These are phyloP conservation scores for Gastrolobium bilobum DNA, from an alignment of 306 rosid genomes.

Conservation along the genomic window DNA sequence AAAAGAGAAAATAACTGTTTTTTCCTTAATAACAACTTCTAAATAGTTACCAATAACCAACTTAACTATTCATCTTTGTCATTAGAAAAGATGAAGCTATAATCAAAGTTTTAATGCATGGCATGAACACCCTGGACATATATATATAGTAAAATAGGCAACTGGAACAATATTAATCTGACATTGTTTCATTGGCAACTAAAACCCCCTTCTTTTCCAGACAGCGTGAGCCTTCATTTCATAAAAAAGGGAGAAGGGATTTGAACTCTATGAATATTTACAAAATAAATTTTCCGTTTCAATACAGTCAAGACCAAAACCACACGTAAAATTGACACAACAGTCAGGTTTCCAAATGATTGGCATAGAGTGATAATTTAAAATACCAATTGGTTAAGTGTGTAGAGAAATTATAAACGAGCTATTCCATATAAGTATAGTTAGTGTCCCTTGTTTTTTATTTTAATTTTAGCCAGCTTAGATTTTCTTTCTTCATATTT, in stretches of 20 bases:
- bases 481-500: conserved; percentile 21
- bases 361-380: neutral
- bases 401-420: neutral
- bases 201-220: neutral
- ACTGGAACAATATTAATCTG: conserved; percentile 9
- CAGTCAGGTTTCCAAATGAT: neutral
- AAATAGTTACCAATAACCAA: neutral
- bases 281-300: conserved; percentile 3
- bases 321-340: conserved; percentile 8
- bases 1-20: neutral
- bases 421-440: conserved; percentile 16
- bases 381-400: neutral
- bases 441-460: neutral
- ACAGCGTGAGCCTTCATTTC: neutral
- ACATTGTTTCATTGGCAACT: neutral
- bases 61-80: conserved; percentile 20
- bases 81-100: conserved; percentile 6
- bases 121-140: neutral
- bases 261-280: neutral
- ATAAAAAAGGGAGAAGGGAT: neutral
- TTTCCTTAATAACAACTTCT: neutral
- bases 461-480: conserved; percentile 19
- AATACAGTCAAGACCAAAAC: neutral
- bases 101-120: neutral
- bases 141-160: neutral